Evolutionary conservation across 139 green algal species (phyloP).

Genomic region (Volvox africanus): DNA sequence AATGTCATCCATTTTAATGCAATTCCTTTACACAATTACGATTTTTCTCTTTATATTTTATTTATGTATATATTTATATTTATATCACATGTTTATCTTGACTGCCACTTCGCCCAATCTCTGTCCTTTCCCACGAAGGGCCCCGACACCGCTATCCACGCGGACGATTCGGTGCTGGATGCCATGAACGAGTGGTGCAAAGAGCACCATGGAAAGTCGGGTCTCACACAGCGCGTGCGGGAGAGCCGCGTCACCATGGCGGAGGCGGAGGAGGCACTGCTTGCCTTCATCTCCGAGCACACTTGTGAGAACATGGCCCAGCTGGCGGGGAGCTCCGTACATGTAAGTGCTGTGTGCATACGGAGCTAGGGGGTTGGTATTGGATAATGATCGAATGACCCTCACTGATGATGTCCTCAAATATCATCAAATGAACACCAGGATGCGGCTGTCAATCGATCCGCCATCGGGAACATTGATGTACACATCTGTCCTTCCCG

Average conservation of each 20-base stretch:
- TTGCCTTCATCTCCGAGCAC: constrained; percentile 82
- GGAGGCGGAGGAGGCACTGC: constrained; percentile 52
- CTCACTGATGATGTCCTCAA: no score
- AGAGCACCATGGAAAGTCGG: constrained; percentile 86
- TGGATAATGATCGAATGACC: no score
- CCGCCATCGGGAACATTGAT: no score
- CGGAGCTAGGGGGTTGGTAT: no score
- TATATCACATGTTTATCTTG: neutral
- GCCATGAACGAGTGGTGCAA: constrained; percentile 96
- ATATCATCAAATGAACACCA: no score
- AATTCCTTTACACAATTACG: no score
- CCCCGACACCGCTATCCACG: constrained; percentile 89
- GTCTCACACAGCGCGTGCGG: constrained; percentile 65
- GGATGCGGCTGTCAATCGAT: no score
- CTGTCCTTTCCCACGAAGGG: constrained; percentile 64
- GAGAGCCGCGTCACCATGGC: constrained; percentile 32
- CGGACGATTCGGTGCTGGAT: constrained; percentile 82
- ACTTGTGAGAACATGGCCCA: constrained; percentile 49
- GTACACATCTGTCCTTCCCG: no score
- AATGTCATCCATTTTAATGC: no score
- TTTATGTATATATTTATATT: neutral
- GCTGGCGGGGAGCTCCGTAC: constrained; percentile 89
- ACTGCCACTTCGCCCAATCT: no score
- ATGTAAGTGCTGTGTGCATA: constrained; percentile 48
- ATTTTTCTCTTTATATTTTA: no score